Base-by-base conservation (phyloP, 2,329 filamentous ascomycete genomes). In the Lasiodiplodia hormozganensis region DNA sequence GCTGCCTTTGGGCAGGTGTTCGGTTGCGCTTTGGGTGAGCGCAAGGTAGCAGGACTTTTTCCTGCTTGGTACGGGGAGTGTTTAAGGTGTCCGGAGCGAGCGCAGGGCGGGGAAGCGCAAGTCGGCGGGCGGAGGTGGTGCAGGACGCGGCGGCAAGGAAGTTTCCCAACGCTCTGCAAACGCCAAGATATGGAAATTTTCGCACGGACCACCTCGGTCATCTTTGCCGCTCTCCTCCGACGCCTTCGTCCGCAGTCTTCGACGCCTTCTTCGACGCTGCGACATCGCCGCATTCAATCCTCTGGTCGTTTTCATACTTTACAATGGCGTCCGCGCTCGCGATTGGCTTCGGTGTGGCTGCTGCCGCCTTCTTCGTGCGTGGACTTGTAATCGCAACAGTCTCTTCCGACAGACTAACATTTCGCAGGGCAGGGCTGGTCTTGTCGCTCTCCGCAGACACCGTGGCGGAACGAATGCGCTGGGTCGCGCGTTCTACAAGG, bases 401-500 rank as follows among this genome's bases (percentile, higher is more conserved):
- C n/a, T 28, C 6, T 31, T 12, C 10, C 28, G 51, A 69, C 69
- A 38, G 31, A 71, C 70, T 74, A 69, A 74, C 69, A 3, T 16
- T 23, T 28, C 65, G 51, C 76, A 97, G 94, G 95, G 96, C 73
- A 93, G 96, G 77, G 95, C 96, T 70, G 95, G 94, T 75, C 87
- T 97, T 49, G 92, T 98, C 76, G 96, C 96, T 74, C 88, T 94
- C 80, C 90, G 94, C 71, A 89, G 93, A 76, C 97, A 91, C 70
- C 88, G 92, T 71, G 92, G 92, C 12, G 75, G 73, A 34, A 71
- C 81, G 10, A 92, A 91, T 72, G 90, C 92, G 43, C 84, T 97
- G 74, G 96, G 96, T 75, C 94, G 94, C 81, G 90, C 94, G 52
- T 99, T 94, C 78, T 98, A 97, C 87, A 99, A 98, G 82, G 96